Evolutionary conservation across 140 eudicot species (phyloP), one percentile per base, ranked within the genome.

Genomic region (Anethum foeniculum): DNA sequence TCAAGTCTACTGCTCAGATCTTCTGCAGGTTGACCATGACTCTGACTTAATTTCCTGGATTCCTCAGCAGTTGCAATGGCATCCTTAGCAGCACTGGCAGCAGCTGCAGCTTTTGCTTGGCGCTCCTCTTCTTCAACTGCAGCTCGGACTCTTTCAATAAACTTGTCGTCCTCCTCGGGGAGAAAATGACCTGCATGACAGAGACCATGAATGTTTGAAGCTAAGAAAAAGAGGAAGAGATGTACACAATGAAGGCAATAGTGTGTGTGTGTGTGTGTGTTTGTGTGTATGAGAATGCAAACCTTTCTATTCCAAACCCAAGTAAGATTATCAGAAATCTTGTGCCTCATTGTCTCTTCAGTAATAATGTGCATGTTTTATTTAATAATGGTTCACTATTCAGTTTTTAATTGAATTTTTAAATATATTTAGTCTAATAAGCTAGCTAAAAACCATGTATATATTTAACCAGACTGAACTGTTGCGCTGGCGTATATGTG

Each of bases 81-180:
- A 54, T 89, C 97, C 86, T 92, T 92, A 75, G 99, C 97, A 34
- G 97, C 91, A 83, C 75, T 90, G 46, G 97, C 93, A 84, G 88
- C 93, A 25, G 99, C 97, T 78, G 96, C 97, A 76, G 90, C 96
- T 89, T 80, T 65, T 71, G 93, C 93, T 82, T 88, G 95, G 28
- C 94, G 96, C 82, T 94, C 99, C 86, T 95, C 99, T 85, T 89
- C 99, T 87, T 95, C 99, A 85, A 92, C 97, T 28, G 97, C 99
- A 80, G 91, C 97, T 80, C 95, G 91, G 79, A 95, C 93, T 88
- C 86, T 88, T 80, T 95, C 99, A 56, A 95, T 92, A 87, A 95
- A 95, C 72, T 92, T 95, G 88, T 95, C 89, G 80, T 95, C 99
- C 77, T 95, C 99, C 56, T 95, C 99, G 0, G 99, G 99, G 28